These are phyloP conservation scores for Cercospora janseana DNA, from an alignment of 2,329 filamentous ascomycete genomes.

Conservation along the genomic window DNA sequence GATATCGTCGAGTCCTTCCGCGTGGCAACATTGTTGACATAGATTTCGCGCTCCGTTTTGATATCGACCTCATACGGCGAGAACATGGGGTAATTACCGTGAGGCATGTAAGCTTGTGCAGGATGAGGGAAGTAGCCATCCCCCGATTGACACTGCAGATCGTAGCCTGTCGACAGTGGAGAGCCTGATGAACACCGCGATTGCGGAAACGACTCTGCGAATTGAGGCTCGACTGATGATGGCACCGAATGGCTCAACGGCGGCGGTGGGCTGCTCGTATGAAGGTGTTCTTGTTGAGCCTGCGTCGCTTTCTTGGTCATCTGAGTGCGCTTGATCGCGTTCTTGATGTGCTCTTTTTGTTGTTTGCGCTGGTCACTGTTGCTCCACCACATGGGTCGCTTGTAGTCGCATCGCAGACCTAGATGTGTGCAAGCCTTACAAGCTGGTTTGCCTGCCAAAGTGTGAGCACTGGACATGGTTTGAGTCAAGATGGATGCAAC, in stretches of 20 bases:
- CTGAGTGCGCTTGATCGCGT: constrained; percentile 96
- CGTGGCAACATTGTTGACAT: constrained; percentile 84
- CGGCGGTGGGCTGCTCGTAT: constrained; percentile 66
- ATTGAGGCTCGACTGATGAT: constrained; percentile 63
- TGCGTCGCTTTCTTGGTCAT: constrained; percentile 71
- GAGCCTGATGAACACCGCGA: constrained; percentile 78
- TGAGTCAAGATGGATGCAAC: not conserved
- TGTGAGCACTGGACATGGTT: not conserved
- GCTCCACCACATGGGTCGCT: constrained; percentile 95
- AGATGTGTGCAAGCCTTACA: constrained; percentile 68
- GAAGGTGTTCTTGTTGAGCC: constrained; percentile 43
- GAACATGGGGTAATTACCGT: constrained; percentile 54
- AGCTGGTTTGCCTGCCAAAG: constrained; percentile 48
- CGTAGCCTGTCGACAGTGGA: constrained; percentile 62
- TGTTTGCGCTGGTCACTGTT: constrained; percentile 80
- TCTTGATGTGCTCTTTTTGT: constrained; percentile 95
- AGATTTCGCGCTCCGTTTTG: constrained; percentile 92
- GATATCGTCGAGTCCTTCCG: constrained; percentile 83
- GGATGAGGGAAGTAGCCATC: constrained; percentile 60
- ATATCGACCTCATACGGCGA: constrained; percentile 91
- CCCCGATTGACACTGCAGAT: constrained; percentile 63
- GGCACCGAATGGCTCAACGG: constrained; percentile 71
- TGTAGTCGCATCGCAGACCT: constrained; percentile 89
- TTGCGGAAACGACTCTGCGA: constrained; percentile 69
- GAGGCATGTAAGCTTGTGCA: constrained; percentile 38